Base-by-base conservation (phyloP, 129 eudicot genomes). In the Artemisia tridentata region DNA sequence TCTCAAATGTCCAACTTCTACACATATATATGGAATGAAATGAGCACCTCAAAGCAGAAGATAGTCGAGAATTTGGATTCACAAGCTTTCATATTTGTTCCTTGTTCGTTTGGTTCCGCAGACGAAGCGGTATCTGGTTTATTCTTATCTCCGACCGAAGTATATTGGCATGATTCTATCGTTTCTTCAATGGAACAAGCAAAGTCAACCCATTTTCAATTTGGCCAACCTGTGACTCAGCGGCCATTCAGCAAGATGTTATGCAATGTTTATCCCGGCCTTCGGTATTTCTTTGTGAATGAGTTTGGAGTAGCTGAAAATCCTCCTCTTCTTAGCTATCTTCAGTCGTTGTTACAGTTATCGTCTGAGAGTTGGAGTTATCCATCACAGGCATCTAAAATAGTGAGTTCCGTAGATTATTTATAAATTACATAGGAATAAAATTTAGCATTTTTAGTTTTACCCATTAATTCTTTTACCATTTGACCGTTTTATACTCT, bases 1-100 rank as follows among this genome's bases (percentile, higher is more conserved):
- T 85, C 88, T 61, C 97, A 88, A 52, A 91, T 91, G 97, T 77
- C 85, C 51, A 88, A 78, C 67, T 80, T 91, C 47, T 91, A 87
- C 73, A 63, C 88, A 77, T 85, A 75, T 71, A 71, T 91, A 45
- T 88, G 91, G 95, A 85, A 80, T 41, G 89, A 72, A 56, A 82
- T 83, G 86, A 69, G 80, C 79, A 61, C 55, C 45, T 85, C 89
- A 56, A 82, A 68, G 80, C 78, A 80, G 78, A 77, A 82, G 63
- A 74, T 84, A 41, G 0, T 76, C 57, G 86, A 86, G 71, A 80
- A 70, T 57, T 76, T 90, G 59, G 76, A 23, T 65, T 75, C 82
- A 60, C 84, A n/a, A n/a, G n/a, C n/a, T n/a, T n/a, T n/a, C n/a
- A 81, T 90, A 50, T 90, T 84, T 76, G 76, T 90, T 79, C 96